These are phyloP conservation scores for Pseudozyma sp. DNA, from an alignment of 1,284 basidiomycete genomes.

Conservation along the genomic window DNA sequence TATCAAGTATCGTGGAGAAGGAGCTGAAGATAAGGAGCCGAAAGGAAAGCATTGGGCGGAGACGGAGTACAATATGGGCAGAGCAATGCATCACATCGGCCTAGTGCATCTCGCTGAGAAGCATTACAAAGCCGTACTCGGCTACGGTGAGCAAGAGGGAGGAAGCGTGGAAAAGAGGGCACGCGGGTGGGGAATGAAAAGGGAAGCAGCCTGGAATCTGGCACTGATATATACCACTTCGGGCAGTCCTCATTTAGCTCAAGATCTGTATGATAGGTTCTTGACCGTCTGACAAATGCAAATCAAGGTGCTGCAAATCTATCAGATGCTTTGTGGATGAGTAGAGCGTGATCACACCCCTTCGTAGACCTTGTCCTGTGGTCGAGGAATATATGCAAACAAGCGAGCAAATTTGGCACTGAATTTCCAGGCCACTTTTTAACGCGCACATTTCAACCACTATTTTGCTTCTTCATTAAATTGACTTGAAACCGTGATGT, in stretches of 20 bases:
- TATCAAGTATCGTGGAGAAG: constrained; percentile 75
- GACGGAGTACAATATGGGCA: constrained; percentile 90
- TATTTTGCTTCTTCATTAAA: neutral
- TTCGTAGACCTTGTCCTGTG: no score
- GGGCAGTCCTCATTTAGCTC: constrained; percentile 40
- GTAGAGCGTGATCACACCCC: no score
- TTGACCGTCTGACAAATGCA: constrained; percentile 6
- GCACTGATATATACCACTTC: constrained; percentile 54
- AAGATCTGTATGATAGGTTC: constrained; percentile 40
- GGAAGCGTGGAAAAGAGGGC: neutral
- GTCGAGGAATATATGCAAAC: neutral
- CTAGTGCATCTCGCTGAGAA: constrained; percentile 58
- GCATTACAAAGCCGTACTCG: constrained; percentile 57
- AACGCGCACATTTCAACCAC: no score
- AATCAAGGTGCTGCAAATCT: constrained; percentile 12
- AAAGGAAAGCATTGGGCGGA: constrained; percentile 71
- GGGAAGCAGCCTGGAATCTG: constrained; percentile 65
- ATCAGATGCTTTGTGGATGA: neutral
- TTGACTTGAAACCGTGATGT: neutral
- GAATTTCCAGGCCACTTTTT: no score
- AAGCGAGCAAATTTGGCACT: no score
- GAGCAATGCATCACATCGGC: constrained; percentile 85
- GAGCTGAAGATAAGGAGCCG: constrained; percentile 64
- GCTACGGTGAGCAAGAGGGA: neutral
- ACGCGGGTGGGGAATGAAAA: constrained; percentile 26